phyloP scores from a whole-genome alignment of 2,329 filamentous ascomycete species.

The Ceratocystis cubensis region DNA sequence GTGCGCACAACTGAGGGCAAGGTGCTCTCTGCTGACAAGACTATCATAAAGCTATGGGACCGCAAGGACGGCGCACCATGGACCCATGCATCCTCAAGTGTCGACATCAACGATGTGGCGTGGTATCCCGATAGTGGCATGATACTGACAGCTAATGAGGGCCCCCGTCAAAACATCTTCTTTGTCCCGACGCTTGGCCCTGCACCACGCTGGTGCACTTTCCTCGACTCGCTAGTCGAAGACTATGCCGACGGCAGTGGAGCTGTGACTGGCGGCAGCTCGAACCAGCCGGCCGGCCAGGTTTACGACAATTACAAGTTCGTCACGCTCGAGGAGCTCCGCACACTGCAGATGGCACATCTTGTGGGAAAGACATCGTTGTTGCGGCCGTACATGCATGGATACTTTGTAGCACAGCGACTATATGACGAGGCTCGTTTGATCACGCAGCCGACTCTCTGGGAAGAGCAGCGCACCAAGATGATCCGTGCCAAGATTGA shows the following conservation, averaged over 20 bases:
- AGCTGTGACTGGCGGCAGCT: slow-evolving; percentile 20
- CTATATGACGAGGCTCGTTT: slow-evolving; percentile 89
- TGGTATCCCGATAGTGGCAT: slow-evolving; percentile 90
- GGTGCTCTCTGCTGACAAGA: slow-evolving; percentile 82
- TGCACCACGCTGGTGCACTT: slow-evolving; percentile 88
- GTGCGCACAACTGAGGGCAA: slow-evolving; percentile 75
- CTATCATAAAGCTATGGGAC: slow-evolving; percentile 96
- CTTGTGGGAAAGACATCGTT: slow-evolving; percentile 82
- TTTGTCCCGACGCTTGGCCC: slow-evolving; percentile 89
- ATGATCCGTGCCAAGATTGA: slow-evolving; percentile 90
- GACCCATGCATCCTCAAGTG: slow-evolving; percentile 89
- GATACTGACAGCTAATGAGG: slow-evolving; percentile 93
- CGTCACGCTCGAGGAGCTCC: slow-evolving; percentile 75
- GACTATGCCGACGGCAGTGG: slow-evolving; percentile 69
- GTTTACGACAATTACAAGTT: slow-evolving; percentile 99
- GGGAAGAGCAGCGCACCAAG: slow-evolving; percentile 84
- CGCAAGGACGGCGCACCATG: slow-evolving; percentile 69
- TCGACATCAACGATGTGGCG: slow-evolving; percentile 88
- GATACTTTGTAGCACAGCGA: slow-evolving; percentile 91
- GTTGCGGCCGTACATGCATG: slow-evolving; percentile 94
- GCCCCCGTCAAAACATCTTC: slow-evolving; percentile 86
- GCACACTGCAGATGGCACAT: slow-evolving; percentile 73
- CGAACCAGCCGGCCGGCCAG: slow-evolving; percentile 49
- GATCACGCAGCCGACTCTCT: slow-evolving; percentile 86
- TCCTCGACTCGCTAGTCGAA: slow-evolving; percentile 94